Evolutionary conservation across 371 early-diverging fungal species (phyloP), one percentile per base, ranked within the genome.

Genomic region (Mucor saturninus): DNA sequence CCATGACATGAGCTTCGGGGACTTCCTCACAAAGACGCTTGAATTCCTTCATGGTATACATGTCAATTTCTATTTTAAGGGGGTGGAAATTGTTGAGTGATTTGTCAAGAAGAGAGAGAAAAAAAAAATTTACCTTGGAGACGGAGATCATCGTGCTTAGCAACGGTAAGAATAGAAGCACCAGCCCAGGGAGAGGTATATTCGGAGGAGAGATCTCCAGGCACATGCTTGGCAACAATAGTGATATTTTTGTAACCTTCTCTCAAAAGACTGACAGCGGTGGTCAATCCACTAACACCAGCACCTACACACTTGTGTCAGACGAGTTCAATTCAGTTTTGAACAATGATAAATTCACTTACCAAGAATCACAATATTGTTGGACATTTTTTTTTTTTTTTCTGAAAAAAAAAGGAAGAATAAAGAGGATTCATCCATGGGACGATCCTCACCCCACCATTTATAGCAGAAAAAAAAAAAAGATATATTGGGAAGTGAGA

Each of bases 171-270:
- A 39, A 79, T 73, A 4, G 80, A 76, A n/a, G 80, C 77, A 55
- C 92, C 93, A 4, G 93, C 93, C 77, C 86, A 87, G 26, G 91
- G 87, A 13, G 91, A 91, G 2, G 92, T 84, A 68, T 89, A 94
- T 29, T 85, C 82, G 11, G 70, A 58, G 15, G 74, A 72, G 1
- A 67, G 61, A 49, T 86, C 84, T 11, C 83, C 84, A 29, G 88
- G 87, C 54, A 86, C 73, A 60, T 86, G 80, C 40, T 84, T 82
- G 7, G 85, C 79, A n/a, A 86, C 73, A 13, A 90, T 75, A 5
- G 74, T 80, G 1, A 89, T 86, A 67, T 85, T 73, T 35, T 72
- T 76, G 62, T 81, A 80, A 6, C 84, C 81, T 39, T 75, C 68
- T 67, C 76, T 67, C 54, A 85, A 80, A 38, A 90, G 67, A 31